A percentile compares a stretch with the other conserved stretches of the same genome.
phyloP scores from a whole-genome alignment of 2,329 filamentous ascomycete genomes.

The Colletotrichum sp. region DNA sequence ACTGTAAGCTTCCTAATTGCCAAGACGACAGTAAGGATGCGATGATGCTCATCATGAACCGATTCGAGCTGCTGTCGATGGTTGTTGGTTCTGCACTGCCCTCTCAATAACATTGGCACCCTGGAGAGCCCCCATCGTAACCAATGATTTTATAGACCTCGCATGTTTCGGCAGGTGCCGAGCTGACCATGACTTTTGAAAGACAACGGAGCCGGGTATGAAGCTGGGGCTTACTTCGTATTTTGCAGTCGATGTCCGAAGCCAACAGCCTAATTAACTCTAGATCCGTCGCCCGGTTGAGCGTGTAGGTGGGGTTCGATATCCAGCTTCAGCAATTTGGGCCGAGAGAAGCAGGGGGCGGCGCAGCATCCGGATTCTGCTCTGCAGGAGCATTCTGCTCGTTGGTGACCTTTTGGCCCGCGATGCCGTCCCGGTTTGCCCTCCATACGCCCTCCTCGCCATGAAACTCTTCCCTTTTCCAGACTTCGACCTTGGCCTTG shows the following conservation, averaged over 20 bases:
- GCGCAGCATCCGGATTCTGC: background rate
- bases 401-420: slow-evolving; percentile 53
- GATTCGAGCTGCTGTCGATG: background rate
- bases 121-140: background rate
- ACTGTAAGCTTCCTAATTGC: background rate
- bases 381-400: background rate
- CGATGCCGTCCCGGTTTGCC: slow-evolving; percentile 79
- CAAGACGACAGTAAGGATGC: background rate
- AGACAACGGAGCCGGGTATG: background rate
- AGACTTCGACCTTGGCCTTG: slow-evolving; percentile 89
- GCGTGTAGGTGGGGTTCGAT: background rate
- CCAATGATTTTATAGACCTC: background rate
- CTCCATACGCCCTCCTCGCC: slow-evolving; percentile 83
- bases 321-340: background rate
- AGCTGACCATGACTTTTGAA: background rate
- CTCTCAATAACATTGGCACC: background rate
- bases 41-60: background rate
- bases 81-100: background rate
- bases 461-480: slow-evolving; percentile 91
- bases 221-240: background rate
- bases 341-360: background rate
- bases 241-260: background rate
- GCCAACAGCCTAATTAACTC: background rate
- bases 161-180: background rate
- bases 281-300: background rate